These are phyloP conservation scores for Gossypium schwendimanii DNA, from an alignment of 441 rosid species.

Conservation along the genomic window DNA sequence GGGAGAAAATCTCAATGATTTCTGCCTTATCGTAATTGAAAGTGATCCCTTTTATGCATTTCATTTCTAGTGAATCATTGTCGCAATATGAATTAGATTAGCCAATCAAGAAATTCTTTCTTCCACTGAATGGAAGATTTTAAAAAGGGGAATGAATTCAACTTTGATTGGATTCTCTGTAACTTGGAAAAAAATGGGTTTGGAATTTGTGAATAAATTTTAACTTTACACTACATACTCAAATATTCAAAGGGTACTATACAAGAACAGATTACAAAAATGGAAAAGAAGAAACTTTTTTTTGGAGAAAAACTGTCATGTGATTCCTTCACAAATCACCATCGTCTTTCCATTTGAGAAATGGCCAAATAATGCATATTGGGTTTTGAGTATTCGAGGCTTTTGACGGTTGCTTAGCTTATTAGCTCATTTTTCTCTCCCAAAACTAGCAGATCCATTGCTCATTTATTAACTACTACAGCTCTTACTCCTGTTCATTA, in stretches of 20 bases:
- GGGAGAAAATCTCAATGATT: background rate
- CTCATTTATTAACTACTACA: background rate
- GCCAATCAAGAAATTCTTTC: background rate
- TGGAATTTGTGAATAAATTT: too few relatives aligned
- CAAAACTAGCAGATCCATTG: slow-evolving; percentile 5
- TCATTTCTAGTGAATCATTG: background rate
- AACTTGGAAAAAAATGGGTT: too few relatives aligned
- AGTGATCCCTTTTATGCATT: background rate
- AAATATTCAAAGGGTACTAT: background rate
- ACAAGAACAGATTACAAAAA: background rate
- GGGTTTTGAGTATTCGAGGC: background rate
- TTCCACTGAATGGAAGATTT: background rate
- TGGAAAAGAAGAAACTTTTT: background rate
- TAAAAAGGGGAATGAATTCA: background rate
- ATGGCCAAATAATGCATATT: background rate
- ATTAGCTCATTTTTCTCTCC: background rate
- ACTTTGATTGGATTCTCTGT: background rate
- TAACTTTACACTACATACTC: background rate
- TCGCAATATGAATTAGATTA: background rate
- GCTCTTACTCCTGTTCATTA: background rate
- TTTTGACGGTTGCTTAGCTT: background rate
- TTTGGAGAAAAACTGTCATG: background rate
- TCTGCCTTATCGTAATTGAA: background rate
- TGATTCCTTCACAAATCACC: background rate
- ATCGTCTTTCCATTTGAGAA: background rate